Base-by-base conservation (phyloP, 208 protist species). In the Acanthamoeba comandoni region DNA sequence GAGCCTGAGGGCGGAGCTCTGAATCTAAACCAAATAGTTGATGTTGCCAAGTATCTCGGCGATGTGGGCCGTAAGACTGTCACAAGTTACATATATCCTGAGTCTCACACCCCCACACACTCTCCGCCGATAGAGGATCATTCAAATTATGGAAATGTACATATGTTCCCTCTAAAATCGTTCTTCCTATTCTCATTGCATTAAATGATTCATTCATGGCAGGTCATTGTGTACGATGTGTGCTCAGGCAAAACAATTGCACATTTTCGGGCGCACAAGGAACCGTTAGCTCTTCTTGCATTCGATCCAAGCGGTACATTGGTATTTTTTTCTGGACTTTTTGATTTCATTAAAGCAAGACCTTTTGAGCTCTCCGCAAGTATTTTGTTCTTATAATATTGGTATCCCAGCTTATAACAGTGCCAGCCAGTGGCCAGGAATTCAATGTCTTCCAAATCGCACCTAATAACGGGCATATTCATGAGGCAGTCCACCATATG, bases 381-480 rank as follows among this genome's bases (percentile, higher is more conserved):
- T n/a, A n/a, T n/a, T n/a, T n/a, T n/a, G n/a, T n/a, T n/a, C n/a
- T n/a, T n/a, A n/a, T n/a, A n/a, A n/a, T n/a, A n/a, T n/a, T n/a
- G n/a, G n/a, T n/a, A n/a, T 22, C 19, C 15, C 24, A 71, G 51
- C 39, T 86, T 51, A 57, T 86, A 15, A 86, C 77, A 19, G 77
- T 57, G n/a, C 29, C 35, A 24, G 77, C 31, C 3, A 31, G 77
- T 43, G 77, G 77, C 22, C 67, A 65, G n/a, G 77, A 86, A 22
- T 65, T 86, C 49, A 86, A 86, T n/a, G 31, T 86, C 53, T 86
- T 86, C 77, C 77, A 86, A 31, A 86, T 86, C 22, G 35, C 15
- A 12, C 77, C 77, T 2, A 69, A 51, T 26, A 11, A 26, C 2
- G 31, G 29, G 0, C 48, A 51, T 13, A 15, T 65, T 17, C 77